Percentiles rank a stretch among this genome's conserved stretches.
Conservation (phyloP, 2,329 filamentous ascomycete genomes). For the Colletotrichum spinosum region DNA sequence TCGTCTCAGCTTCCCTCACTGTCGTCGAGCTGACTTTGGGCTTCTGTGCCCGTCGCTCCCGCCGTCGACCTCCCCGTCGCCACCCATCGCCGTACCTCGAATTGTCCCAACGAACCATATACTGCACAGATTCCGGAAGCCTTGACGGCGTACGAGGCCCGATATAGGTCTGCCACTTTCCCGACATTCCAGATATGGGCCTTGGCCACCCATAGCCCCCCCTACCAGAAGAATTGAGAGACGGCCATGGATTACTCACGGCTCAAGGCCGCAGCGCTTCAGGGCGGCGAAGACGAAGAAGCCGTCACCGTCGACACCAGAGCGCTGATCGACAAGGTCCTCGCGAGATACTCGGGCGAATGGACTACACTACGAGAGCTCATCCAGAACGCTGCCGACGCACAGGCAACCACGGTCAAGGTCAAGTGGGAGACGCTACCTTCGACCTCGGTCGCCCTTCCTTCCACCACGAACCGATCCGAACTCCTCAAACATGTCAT, state of each 20-base stretch:
- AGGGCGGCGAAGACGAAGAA: constrained; percentile 89
- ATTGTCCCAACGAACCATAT: no score
- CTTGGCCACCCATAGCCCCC: constrained; percentile 2
- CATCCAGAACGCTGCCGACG: constrained; percentile 98
- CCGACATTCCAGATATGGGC: constrained; percentile 9
- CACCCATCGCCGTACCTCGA: no score
- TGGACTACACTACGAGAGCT: constrained; percentile 92
- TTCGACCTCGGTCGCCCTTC: constrained; percentile 81
- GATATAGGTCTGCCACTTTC: no score
- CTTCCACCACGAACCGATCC: constrained; percentile 72
- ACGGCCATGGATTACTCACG: constrained; percentile 76
- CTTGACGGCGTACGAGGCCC: no score
- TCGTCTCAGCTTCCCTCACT: constrained; percentile 22
- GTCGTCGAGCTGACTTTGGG: constrained; percentile 4
- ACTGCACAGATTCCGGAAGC: no score
- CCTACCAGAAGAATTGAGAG: constrained; percentile 1
- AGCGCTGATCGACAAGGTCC: constrained; percentile 96
- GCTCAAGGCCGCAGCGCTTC: constrained; percentile 88
- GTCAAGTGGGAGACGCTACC: constrained; percentile 94
- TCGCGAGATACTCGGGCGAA: constrained; percentile 96
- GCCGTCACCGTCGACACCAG: constrained; percentile 98
- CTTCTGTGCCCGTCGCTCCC: no score
- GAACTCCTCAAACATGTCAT: constrained; percentile 85
- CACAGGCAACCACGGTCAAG: constrained; percentile 87
- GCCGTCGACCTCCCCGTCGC: no score